Percentiles rank a stretch among this genome's conserved stretches.
Conservation (phyloP, 805 yeast genomes). For the Brettanomyces bruxellensis region DNA sequence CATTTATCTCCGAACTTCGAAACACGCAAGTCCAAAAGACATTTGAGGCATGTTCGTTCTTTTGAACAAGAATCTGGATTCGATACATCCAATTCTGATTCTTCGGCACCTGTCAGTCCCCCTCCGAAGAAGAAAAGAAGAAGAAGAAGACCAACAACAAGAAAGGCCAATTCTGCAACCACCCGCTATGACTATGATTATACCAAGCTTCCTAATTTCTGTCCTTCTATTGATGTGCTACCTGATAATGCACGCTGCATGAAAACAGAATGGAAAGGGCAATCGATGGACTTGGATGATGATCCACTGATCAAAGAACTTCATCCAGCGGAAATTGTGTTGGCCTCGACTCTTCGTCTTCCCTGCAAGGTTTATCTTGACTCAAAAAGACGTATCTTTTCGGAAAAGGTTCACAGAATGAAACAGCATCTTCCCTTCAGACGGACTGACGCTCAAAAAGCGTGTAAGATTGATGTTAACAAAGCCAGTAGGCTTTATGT, state of each 20-base stretch:
- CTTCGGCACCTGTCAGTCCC: constrained; percentile 3
- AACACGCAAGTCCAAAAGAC: constrained; percentile 53
- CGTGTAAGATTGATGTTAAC: constrained; percentile 93
- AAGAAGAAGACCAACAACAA: constrained; percentile 22
- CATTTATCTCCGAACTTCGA: constrained; percentile 31
- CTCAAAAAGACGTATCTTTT: constrained; percentile 75
- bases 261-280: constrained; percentile 96
- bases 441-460: constrained; percentile 96
- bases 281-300: constrained; percentile 78
- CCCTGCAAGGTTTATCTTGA: constrained; percentile 79
- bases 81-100: constrained; percentile 19
- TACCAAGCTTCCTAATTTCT: constrained; percentile 70
- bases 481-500: constrained; percentile 89
- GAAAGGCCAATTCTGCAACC: constrained; percentile 24
- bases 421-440: constrained; percentile 71
- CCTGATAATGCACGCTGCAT: constrained; percentile 67
- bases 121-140: constrained; percentile 14
- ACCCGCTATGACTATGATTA: constrained; percentile 51
- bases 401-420: constrained; percentile 76
- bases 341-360: constrained; percentile 83
- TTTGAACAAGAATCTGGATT: constrained; percentile 13
- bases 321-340: constrained; percentile 84
- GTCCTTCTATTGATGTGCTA: constrained; percentile 60
- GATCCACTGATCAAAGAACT: constrained; percentile 69
- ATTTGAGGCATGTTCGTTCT: constrained; percentile 28